phyloP scores from a whole-genome alignment of 768 basidiomycete species.

The Hericium alpestre region DNA sequence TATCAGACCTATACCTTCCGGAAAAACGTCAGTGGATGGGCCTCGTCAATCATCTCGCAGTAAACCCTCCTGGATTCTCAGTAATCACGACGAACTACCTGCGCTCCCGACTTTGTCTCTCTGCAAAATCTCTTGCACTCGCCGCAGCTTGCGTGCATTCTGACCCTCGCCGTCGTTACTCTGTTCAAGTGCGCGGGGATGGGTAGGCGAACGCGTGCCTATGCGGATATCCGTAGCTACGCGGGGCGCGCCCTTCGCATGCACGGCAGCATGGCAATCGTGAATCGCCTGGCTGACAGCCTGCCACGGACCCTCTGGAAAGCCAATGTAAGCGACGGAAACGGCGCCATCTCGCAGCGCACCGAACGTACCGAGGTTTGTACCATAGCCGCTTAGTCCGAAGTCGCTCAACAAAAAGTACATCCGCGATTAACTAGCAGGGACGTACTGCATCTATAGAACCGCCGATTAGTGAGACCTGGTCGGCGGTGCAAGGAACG shows the following conservation, averaged over 20 bases:
- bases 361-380: slow-evolving; percentile 56
- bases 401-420: background rate
- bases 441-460: slow-evolving; percentile 51
- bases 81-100: no score
- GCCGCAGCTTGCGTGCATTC: slow-evolving; percentile 68
- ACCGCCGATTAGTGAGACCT: background rate
- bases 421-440: background rate
- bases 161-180: slow-evolving; percentile 48
- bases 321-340: no score
- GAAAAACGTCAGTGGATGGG: no score
- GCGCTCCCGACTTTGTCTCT: slow-evolving; percentile 15
- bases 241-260: slow-evolving; percentile 61
- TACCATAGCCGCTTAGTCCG: slow-evolving; percentile 70
- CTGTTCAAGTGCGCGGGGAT: slow-evolving; percentile 36
- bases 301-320: slow-evolving; percentile 72
- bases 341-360: no score
- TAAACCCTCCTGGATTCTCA: no score
- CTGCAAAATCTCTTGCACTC: slow-evolving; percentile 72
- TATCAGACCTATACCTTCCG: no score
- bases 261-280: slow-evolving; percentile 82
- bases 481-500: background rate
- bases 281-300: slow-evolving; percentile 80
- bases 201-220: slow-evolving; percentile 56
- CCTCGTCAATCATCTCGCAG: no score
- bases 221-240: slow-evolving; percentile 92